These are phyloP conservation scores for Xylariaceae sp. DNA, from an alignment of 2,329 filamentous ascomycete species.

Conservation along the genomic window DNA sequence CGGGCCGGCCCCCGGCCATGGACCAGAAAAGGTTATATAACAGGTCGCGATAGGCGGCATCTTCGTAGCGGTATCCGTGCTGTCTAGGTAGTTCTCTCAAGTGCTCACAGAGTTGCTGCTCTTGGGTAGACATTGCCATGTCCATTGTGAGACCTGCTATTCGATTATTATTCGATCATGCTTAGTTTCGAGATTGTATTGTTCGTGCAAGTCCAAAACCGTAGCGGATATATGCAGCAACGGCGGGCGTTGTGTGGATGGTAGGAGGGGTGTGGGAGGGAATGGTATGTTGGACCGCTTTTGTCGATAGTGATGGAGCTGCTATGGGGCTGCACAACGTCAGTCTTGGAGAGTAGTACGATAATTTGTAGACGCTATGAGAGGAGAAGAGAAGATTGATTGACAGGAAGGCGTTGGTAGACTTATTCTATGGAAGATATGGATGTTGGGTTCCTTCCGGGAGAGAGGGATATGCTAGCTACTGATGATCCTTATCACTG, in stretches of 20 bases:
- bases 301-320: slow-evolving; percentile 8
- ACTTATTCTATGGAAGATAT: not conserved
- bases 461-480: no score
- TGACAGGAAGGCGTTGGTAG: not conserved
- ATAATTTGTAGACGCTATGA: not conserved
- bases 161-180: slow-evolving; percentile 33
- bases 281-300: slow-evolving; percentile 6
- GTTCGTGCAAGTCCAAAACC: not conserved
- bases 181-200: slow-evolving; percentile 15
- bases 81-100: slow-evolving; percentile 77
- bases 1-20: slow-evolving; percentile 74
- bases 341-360: not conserved
- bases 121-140: slow-evolving; percentile 65
- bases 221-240: not conserved
- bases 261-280: not conserved
- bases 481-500: slow-evolving; percentile 21
- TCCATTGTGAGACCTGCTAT: slow-evolving; percentile 51
- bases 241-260: slow-evolving; percentile 5
- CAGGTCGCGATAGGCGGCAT: slow-evolving; percentile 73
- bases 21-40: slow-evolving; percentile 84
- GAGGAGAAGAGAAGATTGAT: slow-evolving; percentile 1
- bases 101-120: slow-evolving; percentile 83
- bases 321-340: not conserved
- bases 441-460: not conserved
- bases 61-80: slow-evolving; percentile 77